Evolutionary conservation across 2,329 filamentous ascomycete species (phyloP).

Genomic region (Aspergillus arachidicola): DNA sequence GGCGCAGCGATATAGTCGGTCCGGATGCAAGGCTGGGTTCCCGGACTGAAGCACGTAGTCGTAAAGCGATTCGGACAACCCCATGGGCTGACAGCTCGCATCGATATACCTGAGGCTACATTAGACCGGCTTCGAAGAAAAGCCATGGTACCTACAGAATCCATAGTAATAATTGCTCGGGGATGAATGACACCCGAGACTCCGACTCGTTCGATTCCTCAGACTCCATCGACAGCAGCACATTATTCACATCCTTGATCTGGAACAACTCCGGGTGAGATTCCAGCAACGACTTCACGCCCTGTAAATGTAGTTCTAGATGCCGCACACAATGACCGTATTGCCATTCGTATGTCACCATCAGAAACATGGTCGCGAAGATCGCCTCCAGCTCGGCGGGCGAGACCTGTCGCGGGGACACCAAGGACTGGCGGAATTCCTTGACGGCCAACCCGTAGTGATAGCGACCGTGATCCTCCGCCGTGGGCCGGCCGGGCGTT

Average conservation of each 20-base stretch:
- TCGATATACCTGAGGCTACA: conserved; percentile 30
- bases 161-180: conserved; percentile 40
- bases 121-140: background rate
- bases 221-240: conserved; percentile 26
- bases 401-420: conserved; percentile 31
- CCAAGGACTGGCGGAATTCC: conserved; percentile 39
- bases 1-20: conserved; percentile 36
- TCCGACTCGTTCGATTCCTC: conserved; percentile 14
- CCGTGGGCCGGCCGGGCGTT: conserved; percentile 30
- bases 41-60: conserved; percentile 35
- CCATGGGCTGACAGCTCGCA: conserved; percentile 31
- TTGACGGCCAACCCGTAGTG: conserved; percentile 41
- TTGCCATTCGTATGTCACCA: conserved; percentile 41
- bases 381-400: conserved; percentile 35
- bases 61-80: conserved; percentile 34
- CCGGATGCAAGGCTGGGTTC: conserved; percentile 35
- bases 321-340: conserved; percentile 38
- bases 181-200: conserved; percentile 35
- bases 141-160: conserved; percentile 32
- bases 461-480: conserved; percentile 35
- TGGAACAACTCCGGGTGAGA: conserved; percentile 37
- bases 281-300: conserved; percentile 39
- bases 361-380: conserved; percentile 41
- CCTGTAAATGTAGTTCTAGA: conserved; percentile 40
- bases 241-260: conserved; percentile 32